Evolutionary conservation across 495 filamentous ascomycete genomes (phyloP), one percentile per base, ranked within the genome.

Genomic region (Trichoderma erinaceum): DNA sequence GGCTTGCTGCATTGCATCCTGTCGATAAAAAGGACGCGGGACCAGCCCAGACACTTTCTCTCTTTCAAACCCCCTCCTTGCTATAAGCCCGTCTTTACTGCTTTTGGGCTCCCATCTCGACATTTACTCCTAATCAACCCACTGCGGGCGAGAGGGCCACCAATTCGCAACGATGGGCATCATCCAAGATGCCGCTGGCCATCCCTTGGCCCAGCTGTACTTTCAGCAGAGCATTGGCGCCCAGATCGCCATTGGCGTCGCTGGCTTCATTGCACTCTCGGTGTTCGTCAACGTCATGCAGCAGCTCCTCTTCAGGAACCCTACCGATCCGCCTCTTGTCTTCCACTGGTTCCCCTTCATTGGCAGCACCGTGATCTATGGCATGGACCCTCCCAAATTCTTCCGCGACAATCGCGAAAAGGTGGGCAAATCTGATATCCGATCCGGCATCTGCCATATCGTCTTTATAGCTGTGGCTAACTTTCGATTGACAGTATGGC

Each of bases 311-410:
- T 88, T 90, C 76, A 87, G 83, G 73, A 88, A 89, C 68, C 83
- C 85, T 64, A 87, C 87, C 74, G 88, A 92, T 73, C 91, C 91
- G 15, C 91, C 91, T 6, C 69, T 94, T 15, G 90, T 95, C 52
- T 95, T 93, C 73, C 90, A 93, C 78, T 93, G 87, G 87, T 85
- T 95, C 71, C 92, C 91, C 5, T 74, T 93, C 52, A 77, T 95
- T 72, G 91, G 91, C 25, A 94, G 85, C 75, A 93, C 91, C 63
- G 78, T 95, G 63, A 83, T 80, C 21, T 95, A 95, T 78, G 91
- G 91, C 69, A 93, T 92, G 79, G 90, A 95, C 73, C 91, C 91
- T 11, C 92, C 90, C 70, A 82, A 78, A 25, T 95, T 94, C 79
- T 93, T 93, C 78, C 84, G 84, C 67, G 80, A 85, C 41, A 89